Base-by-base conservation (phyloP, 371 early-diverging fungal genomes). In the Cladochytrium tenue region DNA sequence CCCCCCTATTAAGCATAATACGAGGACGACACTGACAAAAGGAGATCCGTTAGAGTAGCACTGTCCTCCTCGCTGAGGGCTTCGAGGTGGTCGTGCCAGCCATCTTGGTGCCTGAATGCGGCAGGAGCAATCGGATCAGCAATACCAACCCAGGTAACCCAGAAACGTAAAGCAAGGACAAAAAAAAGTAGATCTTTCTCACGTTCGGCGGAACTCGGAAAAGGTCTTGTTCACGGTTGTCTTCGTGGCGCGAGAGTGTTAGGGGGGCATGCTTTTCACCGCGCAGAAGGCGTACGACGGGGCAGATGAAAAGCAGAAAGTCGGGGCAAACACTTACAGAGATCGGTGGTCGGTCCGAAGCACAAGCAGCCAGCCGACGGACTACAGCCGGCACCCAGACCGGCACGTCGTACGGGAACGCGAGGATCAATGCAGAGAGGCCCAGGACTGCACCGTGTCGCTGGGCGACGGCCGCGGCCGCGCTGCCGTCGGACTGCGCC, bases 321-420 rank as follows among this genome's bases (percentile, higher is more conserved):
- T n/a, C n/a, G n/a, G n/a, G n/a, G n/a, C n/a, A n/a, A n/a, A n/a
- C n/a, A 68, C 64, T 52, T 77, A 88, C 89, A 79, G 86, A 85
- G 64, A 95, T 90, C 7, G 94, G 95, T 5, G 89, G 88, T 13
- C 93, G 93, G 67, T 94, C 95, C n/a, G 90, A 87, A 53, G 90
- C 84, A 77, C 90, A 93, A 5, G 74, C 74, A 3, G 94, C 87
- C 52, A 96, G 72, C 61, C 74, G 71, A 36, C 92, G 88, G 62
- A 96, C 76, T 23, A 90, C 87, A 28, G 76, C 81, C 1, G 96
- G 95, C 90, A 95, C 88, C 93, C 94, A 95, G 3, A 25, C 27
- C 2, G 95, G 95, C 1, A 95, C 88, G 23, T 92, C 92, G 65
- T 96, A 95, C 4, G 96, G 96, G 70, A 93, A 95, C 1, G 95